Evolutionary conservation across 345 rosid genomes (phyloP), one percentile per base, ranked within the genome.

Genomic region (Linum tenue): DNA sequence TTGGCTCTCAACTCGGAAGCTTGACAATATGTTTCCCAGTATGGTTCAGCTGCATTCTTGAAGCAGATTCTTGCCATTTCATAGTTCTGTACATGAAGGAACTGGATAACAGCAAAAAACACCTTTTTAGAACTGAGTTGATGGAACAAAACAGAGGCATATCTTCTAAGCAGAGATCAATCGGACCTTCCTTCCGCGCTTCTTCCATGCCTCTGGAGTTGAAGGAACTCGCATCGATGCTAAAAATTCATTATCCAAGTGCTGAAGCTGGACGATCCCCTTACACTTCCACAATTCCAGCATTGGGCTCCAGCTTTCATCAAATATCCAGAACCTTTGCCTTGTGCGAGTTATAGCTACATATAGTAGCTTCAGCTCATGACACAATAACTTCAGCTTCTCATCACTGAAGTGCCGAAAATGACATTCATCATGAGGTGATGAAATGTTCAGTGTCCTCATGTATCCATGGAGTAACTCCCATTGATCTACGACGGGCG

Each of bases 291-390:
- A 80, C 41, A 67, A 80, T 38, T 77, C 71, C 55, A 80, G 70
- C 69, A 82, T 66, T 5, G 86, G 82, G 60, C 68, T 67, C 1
- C 77, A 73, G 11, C 70, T 44, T 17, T 80, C 86, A 66, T 85
- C 90, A 67, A 80, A 76, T 38, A 85, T 76, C 86, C 83, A 83
- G 59, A 83, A 68, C 44, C 90, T 76, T 64, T 81, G 86, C 67
- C 78, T 68, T 6, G 87, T 83, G 2, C 82, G 80, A 37, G 90
- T 81, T 48, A 83, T 78, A 5, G 86, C 84, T 16, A 76, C 85
- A 65, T 81, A 79, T n/a, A 81, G 64, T 48, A 76, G 83, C 75
- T 81, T 81, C 60, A 81, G 62, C 72, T 85, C 87, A 35, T 83
- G 75, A 65, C 82, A 83, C 56, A 83, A 51, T 55, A 75, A 38